Evolutionary conservation across 2,329 filamentous ascomycete species (phyloP), one percentile per base, ranked within the genome.

Genomic region (Pseudocercospora musae): DNA sequence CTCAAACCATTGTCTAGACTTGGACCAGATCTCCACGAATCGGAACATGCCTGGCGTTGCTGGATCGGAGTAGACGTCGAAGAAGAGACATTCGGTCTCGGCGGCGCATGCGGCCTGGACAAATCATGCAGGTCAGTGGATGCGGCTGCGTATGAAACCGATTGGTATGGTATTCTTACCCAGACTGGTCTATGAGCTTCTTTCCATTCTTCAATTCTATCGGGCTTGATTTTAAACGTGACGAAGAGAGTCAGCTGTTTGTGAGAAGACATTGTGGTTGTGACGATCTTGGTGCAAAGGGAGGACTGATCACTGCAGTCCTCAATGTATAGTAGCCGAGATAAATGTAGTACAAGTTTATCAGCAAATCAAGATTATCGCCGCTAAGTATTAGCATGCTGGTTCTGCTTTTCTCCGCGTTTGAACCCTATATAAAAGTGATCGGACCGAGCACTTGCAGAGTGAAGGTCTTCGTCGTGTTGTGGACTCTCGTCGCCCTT

Each of bases 101-200:
- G 37, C n/a, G 37, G 64, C 64, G 50, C 64, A 67, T 29, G 64
- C 64, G 6, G 62, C 61, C 49, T 40, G 3, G 46, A 11, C 7
- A n/a, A n/a, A n/a, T n/a, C 8, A 50, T 31, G 10, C 21, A 25
- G 6, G 54, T 27, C 8, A 31, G n/a, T n/a, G n/a, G n/a, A n/a
- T n/a, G n/a, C n/a, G n/a, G n/a, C n/a, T n/a, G n/a, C n/a, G n/a
- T n/a, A n/a, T n/a, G n/a, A n/a, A n/a, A n/a, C n/a, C n/a, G n/a
- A n/a, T n/a, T n/a, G n/a, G n/a, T n/a, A n/a, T n/a, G n/a, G n/a
- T n/a, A n/a, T n/a, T n/a, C n/a, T n/a, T n/a, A 52, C 54, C 58
- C 64, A 65, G 49, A 70, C 67, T 5, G 68, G 68, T 48, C 67
- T 66, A 54, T 70, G 68, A 29, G 66, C 67, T 27, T 48, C 60